These are phyloP conservation scores for Aspergillus fructus DNA, from an alignment of 2,329 filamentous ascomycete genomes.

Conservation along the genomic window DNA sequence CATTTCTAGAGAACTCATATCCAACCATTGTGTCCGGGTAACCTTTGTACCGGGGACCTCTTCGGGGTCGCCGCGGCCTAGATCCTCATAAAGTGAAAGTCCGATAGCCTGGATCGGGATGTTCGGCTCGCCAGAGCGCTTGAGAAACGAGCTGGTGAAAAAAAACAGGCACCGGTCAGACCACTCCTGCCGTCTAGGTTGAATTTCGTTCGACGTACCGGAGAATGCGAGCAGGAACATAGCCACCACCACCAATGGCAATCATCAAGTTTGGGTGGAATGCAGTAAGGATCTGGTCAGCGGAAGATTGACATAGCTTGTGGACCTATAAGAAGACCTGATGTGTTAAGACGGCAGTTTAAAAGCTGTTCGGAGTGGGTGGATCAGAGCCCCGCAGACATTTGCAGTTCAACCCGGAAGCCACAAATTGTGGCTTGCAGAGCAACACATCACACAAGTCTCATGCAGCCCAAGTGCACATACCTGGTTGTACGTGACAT, in stretches of 20 bases:
- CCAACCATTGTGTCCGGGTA: slow-evolving; percentile 96
- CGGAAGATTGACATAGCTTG: slow-evolving; percentile 90
- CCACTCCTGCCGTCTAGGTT: background rate
- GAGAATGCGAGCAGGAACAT: slow-evolving; percentile 93
- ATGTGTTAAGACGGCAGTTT: slow-evolving; percentile 16
- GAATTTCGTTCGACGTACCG: slow-evolving; percentile 50
- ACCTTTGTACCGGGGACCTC: slow-evolving; percentile 90
- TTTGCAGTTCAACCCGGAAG: background rate
- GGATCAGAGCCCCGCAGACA: background rate
- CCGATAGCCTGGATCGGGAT: slow-evolving; percentile 99
- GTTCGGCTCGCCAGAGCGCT: slow-evolving; percentile 80
- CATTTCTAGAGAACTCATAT: slow-evolving; percentile 83
- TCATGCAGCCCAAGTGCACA: slow-evolving; percentile 28
- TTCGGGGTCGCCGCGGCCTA: slow-evolving; percentile 62
- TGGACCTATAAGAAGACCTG: slow-evolving; percentile 67
- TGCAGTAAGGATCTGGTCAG: slow-evolving; percentile 74
- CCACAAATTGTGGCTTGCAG: background rate
- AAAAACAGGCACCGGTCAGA: slow-evolving; percentile 1
- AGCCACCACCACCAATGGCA: slow-evolving; percentile 95
- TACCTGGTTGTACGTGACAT: slow-evolving; percentile 91
- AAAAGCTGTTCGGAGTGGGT: background rate
- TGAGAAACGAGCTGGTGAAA: slow-evolving; percentile 74
- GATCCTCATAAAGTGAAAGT: slow-evolving; percentile 90
- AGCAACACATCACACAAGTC: background rate
- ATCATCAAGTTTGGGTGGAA: slow-evolving; percentile 97